Conservation (phyloP, 108 stramenopile species). For the Pseudonitzschia pungens region DNA sequence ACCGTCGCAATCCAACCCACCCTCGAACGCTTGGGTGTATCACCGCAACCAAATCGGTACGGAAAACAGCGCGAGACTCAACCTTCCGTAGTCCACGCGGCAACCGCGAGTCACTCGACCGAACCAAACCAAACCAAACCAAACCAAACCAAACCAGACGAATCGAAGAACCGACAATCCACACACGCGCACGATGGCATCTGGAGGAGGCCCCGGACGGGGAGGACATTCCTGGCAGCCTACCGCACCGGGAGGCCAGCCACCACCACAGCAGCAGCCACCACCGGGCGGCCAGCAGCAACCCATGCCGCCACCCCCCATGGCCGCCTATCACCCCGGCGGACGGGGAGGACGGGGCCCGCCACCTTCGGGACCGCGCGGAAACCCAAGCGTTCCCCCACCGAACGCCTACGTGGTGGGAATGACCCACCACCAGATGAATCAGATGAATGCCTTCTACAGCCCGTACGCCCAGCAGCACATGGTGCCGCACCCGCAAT, state of each 20-base stretch:
- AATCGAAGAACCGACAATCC: neutral
- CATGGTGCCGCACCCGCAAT: slow-evolving; percentile 19
- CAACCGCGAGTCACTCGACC: too few relatives aligned
- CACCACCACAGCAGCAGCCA: slow-evolving; percentile 23
- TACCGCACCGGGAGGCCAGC: slow-evolving; percentile 19
- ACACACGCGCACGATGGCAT: neutral
- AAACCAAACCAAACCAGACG: too few relatives aligned
- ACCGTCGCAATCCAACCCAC: too few relatives aligned
- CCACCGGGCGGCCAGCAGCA: slow-evolving; percentile 5
- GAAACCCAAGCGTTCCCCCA: neutral
- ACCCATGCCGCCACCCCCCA: neutral
- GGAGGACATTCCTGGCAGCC: slow-evolving; percentile 34
- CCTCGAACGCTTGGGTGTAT: too few relatives aligned
- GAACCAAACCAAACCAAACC: too few relatives aligned
- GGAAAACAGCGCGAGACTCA: too few relatives aligned
- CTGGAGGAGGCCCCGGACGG: slow-evolving; percentile 2
- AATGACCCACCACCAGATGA: slow-evolving; percentile 24
- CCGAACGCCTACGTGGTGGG: slow-evolving; percentile 22
- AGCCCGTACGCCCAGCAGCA: slow-evolving; percentile 25
- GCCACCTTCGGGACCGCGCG: slow-evolving; percentile 14
- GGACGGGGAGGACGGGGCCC: slow-evolving; percentile 3
- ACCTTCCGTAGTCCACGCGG: too few relatives aligned
- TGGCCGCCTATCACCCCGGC: neutral
- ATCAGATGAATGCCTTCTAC: slow-evolving; percentile 7
- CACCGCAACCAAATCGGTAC: too few relatives aligned